Conservation (phyloP, 2,329 filamentous ascomycete genomes). For the Ophiostoma piceae region DNA sequence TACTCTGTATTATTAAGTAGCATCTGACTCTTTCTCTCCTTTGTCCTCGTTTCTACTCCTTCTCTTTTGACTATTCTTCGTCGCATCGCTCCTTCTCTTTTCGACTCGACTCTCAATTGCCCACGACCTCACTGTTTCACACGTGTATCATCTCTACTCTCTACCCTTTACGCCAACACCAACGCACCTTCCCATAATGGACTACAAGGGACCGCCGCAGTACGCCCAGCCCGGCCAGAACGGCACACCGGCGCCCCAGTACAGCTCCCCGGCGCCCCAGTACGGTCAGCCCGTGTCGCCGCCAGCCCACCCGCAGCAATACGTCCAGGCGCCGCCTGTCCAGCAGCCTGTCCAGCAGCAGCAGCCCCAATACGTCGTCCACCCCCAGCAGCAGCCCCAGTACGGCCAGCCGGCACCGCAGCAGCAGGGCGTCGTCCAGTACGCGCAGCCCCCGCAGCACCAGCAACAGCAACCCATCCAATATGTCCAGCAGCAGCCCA, state of each 20-base stretch:
- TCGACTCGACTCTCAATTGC: not conserved
- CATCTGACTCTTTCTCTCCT: not conserved
- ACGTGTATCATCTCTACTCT: not conserved
- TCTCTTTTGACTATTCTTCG: not conserved
- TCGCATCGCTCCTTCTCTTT: not conserved
- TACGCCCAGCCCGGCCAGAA: slow-evolving; percentile 21
- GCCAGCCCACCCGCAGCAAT: slow-evolving; percentile 9
- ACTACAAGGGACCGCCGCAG: slow-evolving; percentile 30
- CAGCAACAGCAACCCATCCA: slow-evolving; percentile 27
- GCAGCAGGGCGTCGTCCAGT: slow-evolving; percentile 16
- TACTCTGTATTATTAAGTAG: not conserved
- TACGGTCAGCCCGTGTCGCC: not conserved
- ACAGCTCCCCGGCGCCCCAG: slow-evolving; percentile 5
- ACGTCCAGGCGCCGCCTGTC: slow-evolving; percentile 1
- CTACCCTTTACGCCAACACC: not conserved
- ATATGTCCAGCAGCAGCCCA: not conserved
- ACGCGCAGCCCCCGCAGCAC: not conserved
- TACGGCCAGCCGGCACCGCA: slow-evolving; percentile 14
- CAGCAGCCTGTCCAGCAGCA: slow-evolving; percentile 10
- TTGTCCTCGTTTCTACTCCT: not conserved
- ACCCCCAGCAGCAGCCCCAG: slow-evolving; percentile 11
- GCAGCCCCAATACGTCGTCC: slow-evolving; percentile 20
- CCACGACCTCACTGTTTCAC: not conserved
- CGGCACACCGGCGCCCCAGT: slow-evolving; percentile 7
- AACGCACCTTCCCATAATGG: slow-evolving; percentile 19